Percentiles rank a stretch among this genome's conserved stretches.
Conservation (phyloP, 2,329 filamentous ascomycete genomes). For the Xylariaceae sp. region DNA sequence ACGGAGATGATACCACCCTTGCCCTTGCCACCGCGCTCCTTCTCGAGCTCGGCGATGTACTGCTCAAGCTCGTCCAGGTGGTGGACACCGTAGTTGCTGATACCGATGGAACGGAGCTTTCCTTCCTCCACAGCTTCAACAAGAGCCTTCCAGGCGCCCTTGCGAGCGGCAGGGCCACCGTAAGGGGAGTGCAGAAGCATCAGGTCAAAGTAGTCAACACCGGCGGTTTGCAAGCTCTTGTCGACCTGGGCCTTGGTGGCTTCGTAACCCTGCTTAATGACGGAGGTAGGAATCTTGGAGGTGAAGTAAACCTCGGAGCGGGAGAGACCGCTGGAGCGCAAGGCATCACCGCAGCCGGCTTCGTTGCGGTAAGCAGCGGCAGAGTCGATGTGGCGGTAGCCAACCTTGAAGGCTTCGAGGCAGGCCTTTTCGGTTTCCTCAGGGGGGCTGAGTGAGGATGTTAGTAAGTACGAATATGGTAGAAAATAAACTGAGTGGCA, state of each 20-base stretch:
- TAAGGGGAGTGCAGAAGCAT: slow-evolving; percentile 59
- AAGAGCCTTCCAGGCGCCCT: slow-evolving; percentile 57
- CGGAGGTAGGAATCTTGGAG: slow-evolving; percentile 45
- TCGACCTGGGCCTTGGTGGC: slow-evolving; percentile 59
- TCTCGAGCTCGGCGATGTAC: slow-evolving; percentile 57
- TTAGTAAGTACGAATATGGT: slow-evolving; percentile 9
- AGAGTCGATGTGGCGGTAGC: slow-evolving; percentile 54
- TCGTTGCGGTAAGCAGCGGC: slow-evolving; percentile 50
- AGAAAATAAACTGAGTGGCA: no score
- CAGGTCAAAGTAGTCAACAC: slow-evolving; percentile 63
- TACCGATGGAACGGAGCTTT: slow-evolving; percentile 55
- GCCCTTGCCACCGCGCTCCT: slow-evolving; percentile 54
- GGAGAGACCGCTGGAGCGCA: slow-evolving; percentile 38
- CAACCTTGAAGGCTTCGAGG: slow-evolving; percentile 43
- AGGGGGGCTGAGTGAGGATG: slow-evolving; percentile 29
- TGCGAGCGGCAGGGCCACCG: slow-evolving; percentile 50
- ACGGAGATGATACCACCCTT: slow-evolving; percentile 71
- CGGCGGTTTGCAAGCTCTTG: slow-evolving; percentile 55
- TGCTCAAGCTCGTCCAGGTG: slow-evolving; percentile 56
- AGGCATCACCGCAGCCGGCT: slow-evolving; percentile 42
- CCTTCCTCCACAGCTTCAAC: slow-evolving; percentile 59
- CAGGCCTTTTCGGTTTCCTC: slow-evolving; percentile 36
- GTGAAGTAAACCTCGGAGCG: slow-evolving; percentile 52
- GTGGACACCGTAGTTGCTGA: slow-evolving; percentile 62
- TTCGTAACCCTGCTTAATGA: slow-evolving; percentile 48